Evolutionary conservation across 176 grass and related monocot species (phyloP), one percentile per base, ranked within the genome.

Genomic region (Aegilops sharonensis): DNA sequence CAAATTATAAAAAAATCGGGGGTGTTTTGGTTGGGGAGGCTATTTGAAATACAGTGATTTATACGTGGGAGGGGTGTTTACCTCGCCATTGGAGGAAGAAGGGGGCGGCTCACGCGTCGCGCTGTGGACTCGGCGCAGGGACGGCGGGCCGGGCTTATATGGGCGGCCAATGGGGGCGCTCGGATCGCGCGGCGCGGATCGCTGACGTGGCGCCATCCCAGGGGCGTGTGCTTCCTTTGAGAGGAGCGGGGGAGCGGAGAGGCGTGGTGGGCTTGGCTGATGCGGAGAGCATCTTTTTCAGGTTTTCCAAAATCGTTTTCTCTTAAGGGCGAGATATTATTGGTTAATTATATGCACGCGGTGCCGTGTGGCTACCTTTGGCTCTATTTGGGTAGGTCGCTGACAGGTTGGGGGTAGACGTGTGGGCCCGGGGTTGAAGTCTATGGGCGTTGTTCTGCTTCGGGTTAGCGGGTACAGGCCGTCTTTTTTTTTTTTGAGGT

Each of bases 211-310:
- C 24, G 7, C 13, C 1, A 92, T 92, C 52, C 73, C n/a, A 85
- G 74, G 78, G 64, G 20, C 6, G 72, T 97, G 92, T 94, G 95
- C 85, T 97, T 94, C 87, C 80, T 92, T 77, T 87, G 90, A 91
- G 92, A 97, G 94, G 80, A 72, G 71, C 25, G 4, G 60, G 24
- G 48, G 42, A 21, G 42, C 8, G 57, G 30, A 59, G 88, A 86
- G 61, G 52, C 79, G 82, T 84, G 81, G 31, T 80, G 80, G 69
- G 69, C 78, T 82, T 18, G 83, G 85, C 72, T 81, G 85, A 95
- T 85, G 88, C 89, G 88, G 72, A 86, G 78, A 75, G 83, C 90
- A 83, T 92, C 79, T 89, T 84, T 78, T 76, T 66, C n/a, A 17
- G 40, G 31, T 86, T 83, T 69, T 70, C 42, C 18, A 14, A 48